Percentiles rank a stretch among this genome's conserved stretches.
Conservation (phyloP, 805 yeast genomes). For the Metschnikowia sp. region DNA sequence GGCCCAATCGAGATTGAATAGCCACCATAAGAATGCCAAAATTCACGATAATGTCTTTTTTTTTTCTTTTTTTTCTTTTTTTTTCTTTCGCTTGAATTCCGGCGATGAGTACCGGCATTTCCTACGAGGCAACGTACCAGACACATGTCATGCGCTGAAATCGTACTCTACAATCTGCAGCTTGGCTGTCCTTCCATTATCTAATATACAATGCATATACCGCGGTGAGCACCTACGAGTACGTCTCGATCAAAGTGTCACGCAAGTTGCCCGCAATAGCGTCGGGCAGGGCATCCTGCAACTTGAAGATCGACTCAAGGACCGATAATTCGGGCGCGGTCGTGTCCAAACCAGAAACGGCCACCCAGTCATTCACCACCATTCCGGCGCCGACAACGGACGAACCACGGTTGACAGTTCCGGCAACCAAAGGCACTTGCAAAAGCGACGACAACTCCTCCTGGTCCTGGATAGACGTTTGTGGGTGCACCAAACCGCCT, state of each 20-base stretch:
- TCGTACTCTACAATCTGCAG: background rate
- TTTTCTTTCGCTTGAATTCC: too few species aligned
- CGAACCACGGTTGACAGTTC: constrained; percentile 97
- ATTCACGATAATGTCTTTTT: too few species aligned
- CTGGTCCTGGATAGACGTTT: constrained; percentile 95
- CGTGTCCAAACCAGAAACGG: constrained; percentile 95
- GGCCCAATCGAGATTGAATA: too few species aligned
- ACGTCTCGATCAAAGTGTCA: constrained; percentile 90
- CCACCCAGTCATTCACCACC: constrained; percentile 97
- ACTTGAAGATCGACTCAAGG: constrained; percentile 90
- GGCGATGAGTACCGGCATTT: too few species aligned
- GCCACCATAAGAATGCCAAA: too few species aligned
- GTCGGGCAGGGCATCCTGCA: constrained; percentile 88
- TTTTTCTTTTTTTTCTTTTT: too few species aligned
- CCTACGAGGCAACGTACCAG: too few species aligned
- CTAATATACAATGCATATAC: constrained; percentile 15
- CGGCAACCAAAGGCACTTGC: constrained; percentile 98
- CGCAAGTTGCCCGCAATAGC: constrained; percentile 80
- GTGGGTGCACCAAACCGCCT: constrained; percentile 98
- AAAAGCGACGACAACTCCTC: constrained; percentile 93
- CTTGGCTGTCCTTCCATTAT: constrained; percentile 8
- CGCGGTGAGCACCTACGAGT: constrained; percentile 46
- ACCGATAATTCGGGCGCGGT: constrained; percentile 98
- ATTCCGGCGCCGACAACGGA: constrained; percentile 98
- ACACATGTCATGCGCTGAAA: background rate